Evolutionary conservation across 441 rosid genomes (phyloP), one percentile per base, ranked within the genome.

Genomic region (Flueggea neowawraea): DNA sequence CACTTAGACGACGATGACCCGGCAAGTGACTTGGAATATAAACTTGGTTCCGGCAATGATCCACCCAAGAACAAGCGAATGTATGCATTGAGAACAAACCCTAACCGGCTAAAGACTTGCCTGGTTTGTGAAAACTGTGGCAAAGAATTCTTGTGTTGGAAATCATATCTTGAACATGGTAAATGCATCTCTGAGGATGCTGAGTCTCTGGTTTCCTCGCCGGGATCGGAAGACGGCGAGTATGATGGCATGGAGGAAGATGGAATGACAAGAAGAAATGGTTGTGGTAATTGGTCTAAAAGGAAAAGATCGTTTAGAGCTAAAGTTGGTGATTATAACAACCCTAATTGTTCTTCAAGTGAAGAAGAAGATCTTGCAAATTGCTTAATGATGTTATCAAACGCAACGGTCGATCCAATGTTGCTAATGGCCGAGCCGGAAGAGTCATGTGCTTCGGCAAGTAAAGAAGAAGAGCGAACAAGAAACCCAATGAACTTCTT

Each of bases 361-460:
- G 99, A 95, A 68, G 98, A 95, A 44, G 97, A 91, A 66, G 99
- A 95, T 77, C 86, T 95, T 3, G 99, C 97, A 28, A 89, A 86
- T 72, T 95, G 98, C 62, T 83, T 95, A 13, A 83, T 95, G 73
- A 81, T 95, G 97, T 66, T 95, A 73, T 86, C 97, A 12, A 93
- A 90, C 61, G 88, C 87, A 45, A 72, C 75, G 12, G 84, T 77
- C 43, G 89, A 79, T 57, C 82, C 82, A 16, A 36, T 36, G 6
- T 36, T 3, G 41, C 61, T 61, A 3, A 33, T 54, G 16, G 71
- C 73, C 14, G 82, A 82, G 70, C 78, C 86, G 0, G 89, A 84
- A 60, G 93, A 84, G 61, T 88, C 96, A 6, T 84, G 92, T 47
- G 85, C 91, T 3, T 86, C 87, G 0, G 94, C 88, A 6, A 85